Conservation (phyloP, 208 protist species). For the Tritrichomonas foetus region DNA sequence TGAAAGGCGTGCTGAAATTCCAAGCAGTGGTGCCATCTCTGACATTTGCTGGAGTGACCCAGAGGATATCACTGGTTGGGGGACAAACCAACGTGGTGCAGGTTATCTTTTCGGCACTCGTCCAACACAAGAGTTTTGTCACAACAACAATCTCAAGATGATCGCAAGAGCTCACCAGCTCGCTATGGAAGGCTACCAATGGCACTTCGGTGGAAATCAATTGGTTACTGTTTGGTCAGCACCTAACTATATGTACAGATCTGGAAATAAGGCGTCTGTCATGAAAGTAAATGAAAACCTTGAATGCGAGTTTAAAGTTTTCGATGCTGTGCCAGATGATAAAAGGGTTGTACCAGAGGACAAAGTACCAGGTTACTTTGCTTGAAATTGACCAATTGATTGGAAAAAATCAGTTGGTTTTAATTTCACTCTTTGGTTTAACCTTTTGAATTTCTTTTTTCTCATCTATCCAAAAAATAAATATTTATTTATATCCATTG, state of each 20-base stretch:
- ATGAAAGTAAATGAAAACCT: constrained; percentile 53
- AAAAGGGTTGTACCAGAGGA: not conserved
- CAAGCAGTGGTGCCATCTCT: not conserved
- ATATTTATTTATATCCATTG: too few relatives aligned
- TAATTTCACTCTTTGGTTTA: too few relatives aligned
- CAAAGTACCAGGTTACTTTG: too few relatives aligned
- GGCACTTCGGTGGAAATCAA: constrained; percentile 69
- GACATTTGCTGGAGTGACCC: not conserved
- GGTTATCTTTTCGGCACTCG: constrained; percentile 96
- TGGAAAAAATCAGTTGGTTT: too few relatives aligned
- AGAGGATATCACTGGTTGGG: constrained; percentile 79
- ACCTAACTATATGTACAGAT: constrained; percentile 43
- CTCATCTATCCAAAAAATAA: too few relatives aligned
- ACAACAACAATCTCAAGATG: constrained; percentile 79
- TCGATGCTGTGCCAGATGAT: constrained; percentile 89
- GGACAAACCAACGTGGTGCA: constrained; percentile 88
- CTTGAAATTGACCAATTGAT: too few relatives aligned
- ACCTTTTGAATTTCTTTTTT: too few relatives aligned
- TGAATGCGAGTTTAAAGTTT: constrained; percentile 73
- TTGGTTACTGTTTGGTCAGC: constrained; percentile 63
- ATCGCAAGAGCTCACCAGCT: constrained; percentile 67
- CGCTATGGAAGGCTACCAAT: constrained; percentile 65
- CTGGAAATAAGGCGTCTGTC: constrained; percentile 74
- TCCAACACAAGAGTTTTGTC: constrained; percentile 71
- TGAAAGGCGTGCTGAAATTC: not conserved